phyloP scores from a whole-genome alignment of 306 rosid genomes.

The Purshia tridentata region DNA sequence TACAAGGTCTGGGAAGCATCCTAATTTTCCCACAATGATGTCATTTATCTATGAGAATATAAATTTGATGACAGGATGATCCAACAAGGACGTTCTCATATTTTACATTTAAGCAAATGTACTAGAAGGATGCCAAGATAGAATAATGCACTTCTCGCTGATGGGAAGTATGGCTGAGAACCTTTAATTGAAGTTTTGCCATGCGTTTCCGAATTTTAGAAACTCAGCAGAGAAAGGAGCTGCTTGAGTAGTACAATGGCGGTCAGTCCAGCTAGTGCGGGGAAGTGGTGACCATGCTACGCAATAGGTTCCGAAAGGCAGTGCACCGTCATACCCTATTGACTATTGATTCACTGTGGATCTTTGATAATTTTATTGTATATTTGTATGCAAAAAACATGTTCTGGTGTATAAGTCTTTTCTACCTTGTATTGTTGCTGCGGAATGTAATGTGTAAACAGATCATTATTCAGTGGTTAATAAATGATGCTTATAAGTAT shows the following conservation, averaged over 20 bases:
- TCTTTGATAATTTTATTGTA: too few relatives aligned
- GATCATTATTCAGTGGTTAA: too few relatives aligned
- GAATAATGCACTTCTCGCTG: constrained; percentile 12
- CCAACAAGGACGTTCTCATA: not conserved
- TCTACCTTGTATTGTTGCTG: too few relatives aligned
- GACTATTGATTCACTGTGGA: not conserved
- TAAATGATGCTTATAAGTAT: too few relatives aligned
- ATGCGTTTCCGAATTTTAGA: not conserved
- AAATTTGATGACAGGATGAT: constrained; percentile 8
- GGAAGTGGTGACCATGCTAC: not conserved
- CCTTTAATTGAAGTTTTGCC: constrained; percentile 24
- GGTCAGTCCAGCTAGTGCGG: not conserved
- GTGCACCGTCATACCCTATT: not conserved
- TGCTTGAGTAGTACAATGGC: constrained; percentile 1
- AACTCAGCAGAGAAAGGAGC: not conserved
- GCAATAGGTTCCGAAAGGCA: not conserved
- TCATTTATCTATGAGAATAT: constrained; percentile 20
- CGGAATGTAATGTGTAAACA: too few relatives aligned
- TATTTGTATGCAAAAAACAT: not conserved
- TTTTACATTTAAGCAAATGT: constrained; percentile 8
- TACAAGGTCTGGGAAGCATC: constrained; percentile 86
- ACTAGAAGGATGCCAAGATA: not conserved
- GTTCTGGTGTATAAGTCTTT: not conserved
- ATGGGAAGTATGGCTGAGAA: constrained; percentile 3
- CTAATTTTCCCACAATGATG: constrained; percentile 3